Evolutionary conservation across 2,329 filamentous ascomycete species (phyloP).

Genomic region (Epichloe typhina): DNA sequence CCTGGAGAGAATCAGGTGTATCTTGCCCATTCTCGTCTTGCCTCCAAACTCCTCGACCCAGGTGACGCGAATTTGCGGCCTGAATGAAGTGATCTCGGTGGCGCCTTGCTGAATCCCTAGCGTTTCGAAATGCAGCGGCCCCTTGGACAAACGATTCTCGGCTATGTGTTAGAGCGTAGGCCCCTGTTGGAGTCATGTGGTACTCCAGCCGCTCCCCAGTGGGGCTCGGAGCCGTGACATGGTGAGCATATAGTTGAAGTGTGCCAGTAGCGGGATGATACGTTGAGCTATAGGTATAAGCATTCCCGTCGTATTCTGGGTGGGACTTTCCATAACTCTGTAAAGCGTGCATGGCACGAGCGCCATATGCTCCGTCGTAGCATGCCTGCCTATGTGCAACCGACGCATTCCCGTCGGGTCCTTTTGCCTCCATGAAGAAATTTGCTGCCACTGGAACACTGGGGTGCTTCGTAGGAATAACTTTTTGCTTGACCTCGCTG

Average conservation of each 20-base stretch:
- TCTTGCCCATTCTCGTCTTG: too few species aligned
- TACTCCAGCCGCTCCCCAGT: conserved; percentile 17
- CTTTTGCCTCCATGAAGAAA: conserved; percentile 26
- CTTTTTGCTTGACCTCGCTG: not conserved
- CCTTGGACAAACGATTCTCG: conserved; percentile 19
- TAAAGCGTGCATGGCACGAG: conserved; percentile 21
- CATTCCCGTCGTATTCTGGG: conserved; percentile 23
- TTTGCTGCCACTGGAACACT: conserved; percentile 22
- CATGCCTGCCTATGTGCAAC: conserved; percentile 19
- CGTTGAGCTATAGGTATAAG: conserved; percentile 20
- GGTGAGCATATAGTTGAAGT: conserved; percentile 21
- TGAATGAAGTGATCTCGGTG: conserved; percentile 23
- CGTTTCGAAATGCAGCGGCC: conserved; percentile 23
- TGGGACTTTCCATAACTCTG: conserved; percentile 16
- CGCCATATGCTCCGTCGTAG: conserved; percentile 22
- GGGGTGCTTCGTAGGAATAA: conserved; percentile 20
- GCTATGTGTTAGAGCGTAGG: conserved; percentile 15
- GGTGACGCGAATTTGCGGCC: conserved; percentile 13
- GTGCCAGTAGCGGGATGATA: conserved; percentile 21
- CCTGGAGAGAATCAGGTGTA: too few species aligned
- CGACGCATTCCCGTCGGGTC: conserved; percentile 14
- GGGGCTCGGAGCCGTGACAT: conserved; percentile 8
- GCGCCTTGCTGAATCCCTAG: conserved; percentile 22
- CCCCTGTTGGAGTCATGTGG: conserved; percentile 21
- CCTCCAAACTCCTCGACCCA: too few species aligned